A percentile compares a stretch with the other conserved stretches of the same genome.
Evolutionary conservation across 805 yeast species (phyloP).

Genomic region (Nakazawaea wyomingensis): DNA sequence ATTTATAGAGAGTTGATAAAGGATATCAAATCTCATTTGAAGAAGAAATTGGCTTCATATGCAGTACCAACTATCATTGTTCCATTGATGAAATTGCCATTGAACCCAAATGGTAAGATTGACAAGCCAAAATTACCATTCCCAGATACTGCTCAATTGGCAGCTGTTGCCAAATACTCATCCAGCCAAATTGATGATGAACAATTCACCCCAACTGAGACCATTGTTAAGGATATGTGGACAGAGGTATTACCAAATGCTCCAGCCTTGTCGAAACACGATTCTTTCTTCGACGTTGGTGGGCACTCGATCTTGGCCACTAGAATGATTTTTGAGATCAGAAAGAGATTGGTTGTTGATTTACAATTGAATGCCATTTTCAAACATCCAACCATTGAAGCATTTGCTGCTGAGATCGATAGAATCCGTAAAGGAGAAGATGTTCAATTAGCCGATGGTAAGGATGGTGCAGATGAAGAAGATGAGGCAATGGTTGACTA

Average conservation of each 20-base stretch:
- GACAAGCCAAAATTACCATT: slow-evolving; percentile 96
- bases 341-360: slow-evolving; percentile 72
- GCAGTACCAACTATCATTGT: slow-evolving; percentile 92
- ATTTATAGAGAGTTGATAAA: slow-evolving; percentile 71
- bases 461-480: slow-evolving; percentile 22
- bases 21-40: slow-evolving; percentile 75
- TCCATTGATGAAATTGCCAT: slow-evolving; percentile 79
- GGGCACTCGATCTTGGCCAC: slow-evolving; percentile 98
- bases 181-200: slow-evolving; percentile 38
- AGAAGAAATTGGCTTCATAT: slow-evolving; percentile 84
- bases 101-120: slow-evolving; percentile 97
- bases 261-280: slow-evolving; percentile 75
- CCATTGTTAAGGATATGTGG: slow-evolving; percentile 78
- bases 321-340: slow-evolving; percentile 88
- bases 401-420: slow-evolving; percentile 71
- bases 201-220: slow-evolving; percentile 60
- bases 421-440: slow-evolving; percentile 46
- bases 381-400: slow-evolving; percentile 79
- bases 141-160: slow-evolving; percentile 86
- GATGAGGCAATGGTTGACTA: slow-evolving; percentile 39
- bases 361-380: slow-evolving; percentile 88
- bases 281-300: slow-evolving; percentile 94
- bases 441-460: slow-evolving; percentile 35
- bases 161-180: slow-evolving; percentile 59
- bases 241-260: slow-evolving; percentile 74